phyloP scores from a whole-genome alignment of 2,329 filamentous ascomycete species.

The Cytospora chrysosperma region DNA sequence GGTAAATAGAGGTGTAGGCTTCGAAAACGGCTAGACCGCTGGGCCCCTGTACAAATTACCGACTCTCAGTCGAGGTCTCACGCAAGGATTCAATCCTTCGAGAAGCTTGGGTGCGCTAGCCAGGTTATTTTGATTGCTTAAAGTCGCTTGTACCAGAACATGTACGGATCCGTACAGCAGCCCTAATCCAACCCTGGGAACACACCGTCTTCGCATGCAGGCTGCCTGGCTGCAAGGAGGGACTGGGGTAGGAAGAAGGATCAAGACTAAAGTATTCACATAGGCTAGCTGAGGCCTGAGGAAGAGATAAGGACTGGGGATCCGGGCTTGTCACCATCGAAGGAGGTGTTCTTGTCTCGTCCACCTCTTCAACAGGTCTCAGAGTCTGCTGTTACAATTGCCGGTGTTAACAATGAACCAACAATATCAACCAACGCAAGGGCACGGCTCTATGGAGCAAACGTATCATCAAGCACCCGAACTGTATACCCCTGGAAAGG shows the following conservation, averaged over 20 bases:
- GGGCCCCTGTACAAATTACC: neutral
- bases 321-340: neutral
- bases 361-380: neutral
- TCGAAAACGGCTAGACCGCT: neutral
- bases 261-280: neutral
- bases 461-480: neutral
- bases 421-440: constrained; percentile 7
- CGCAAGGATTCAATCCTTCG: constrained; percentile 4
- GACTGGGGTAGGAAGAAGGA: neutral
- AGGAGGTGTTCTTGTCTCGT: neutral
- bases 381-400: neutral
- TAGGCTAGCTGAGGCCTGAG: neutral
- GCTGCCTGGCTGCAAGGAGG: neutral
- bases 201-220: neutral
- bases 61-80: neutral
- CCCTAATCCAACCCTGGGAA: neutral
- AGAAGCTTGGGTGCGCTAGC: constrained; percentile 8
- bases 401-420: neutral
- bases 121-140: neutral
- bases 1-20: neutral
- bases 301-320: constrained; percentile 1
- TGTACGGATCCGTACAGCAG: neutral
- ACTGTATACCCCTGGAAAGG: neutral
- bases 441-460: neutral
- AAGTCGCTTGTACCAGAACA: neutral